Conservation (phyloP, 176 grass and related monocot species). For the Oryza australiensis region DNA sequence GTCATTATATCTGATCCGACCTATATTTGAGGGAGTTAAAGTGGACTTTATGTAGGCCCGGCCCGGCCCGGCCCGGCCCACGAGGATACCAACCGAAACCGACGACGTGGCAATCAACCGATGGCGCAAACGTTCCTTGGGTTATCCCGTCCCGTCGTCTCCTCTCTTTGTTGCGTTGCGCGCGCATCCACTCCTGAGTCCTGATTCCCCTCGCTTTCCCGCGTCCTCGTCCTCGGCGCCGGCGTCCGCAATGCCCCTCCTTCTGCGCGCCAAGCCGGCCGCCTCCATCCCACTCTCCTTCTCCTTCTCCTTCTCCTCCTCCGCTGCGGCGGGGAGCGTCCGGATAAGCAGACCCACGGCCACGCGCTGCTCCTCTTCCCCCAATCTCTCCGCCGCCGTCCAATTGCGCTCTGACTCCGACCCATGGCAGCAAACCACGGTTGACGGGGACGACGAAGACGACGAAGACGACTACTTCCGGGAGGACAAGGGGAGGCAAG, state of each 20-base stretch:
- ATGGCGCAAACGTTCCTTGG: no score
- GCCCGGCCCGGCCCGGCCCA: no score
- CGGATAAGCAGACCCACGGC: background rate
- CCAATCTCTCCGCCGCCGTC: conserved; percentile 18
- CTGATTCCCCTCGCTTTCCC: background rate
- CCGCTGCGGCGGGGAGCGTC: background rate
- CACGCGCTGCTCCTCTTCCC: conserved; percentile 24
- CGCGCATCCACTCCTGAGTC: conserved; percentile 21
- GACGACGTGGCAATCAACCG: background rate
- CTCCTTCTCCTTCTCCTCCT: background rate
- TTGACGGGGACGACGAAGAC: background rate
- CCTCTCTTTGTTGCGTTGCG: background rate
- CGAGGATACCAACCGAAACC: no score
- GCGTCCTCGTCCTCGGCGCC: background rate
- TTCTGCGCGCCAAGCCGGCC: background rate
- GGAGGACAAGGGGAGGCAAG: background rate
- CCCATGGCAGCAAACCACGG: background rate
- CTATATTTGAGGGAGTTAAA: no score
- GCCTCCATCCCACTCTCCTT: conserved; percentile 4
- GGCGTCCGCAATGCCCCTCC: conserved; percentile 34
- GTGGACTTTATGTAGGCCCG: no score
- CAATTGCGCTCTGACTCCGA: conserved; percentile 19
- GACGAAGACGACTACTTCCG: background rate
- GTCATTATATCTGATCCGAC: no score
- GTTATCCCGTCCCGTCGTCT: background rate